Conservation (phyloP, 2,329 filamentous ascomycete species). For the Lachnellula cervina region DNA sequence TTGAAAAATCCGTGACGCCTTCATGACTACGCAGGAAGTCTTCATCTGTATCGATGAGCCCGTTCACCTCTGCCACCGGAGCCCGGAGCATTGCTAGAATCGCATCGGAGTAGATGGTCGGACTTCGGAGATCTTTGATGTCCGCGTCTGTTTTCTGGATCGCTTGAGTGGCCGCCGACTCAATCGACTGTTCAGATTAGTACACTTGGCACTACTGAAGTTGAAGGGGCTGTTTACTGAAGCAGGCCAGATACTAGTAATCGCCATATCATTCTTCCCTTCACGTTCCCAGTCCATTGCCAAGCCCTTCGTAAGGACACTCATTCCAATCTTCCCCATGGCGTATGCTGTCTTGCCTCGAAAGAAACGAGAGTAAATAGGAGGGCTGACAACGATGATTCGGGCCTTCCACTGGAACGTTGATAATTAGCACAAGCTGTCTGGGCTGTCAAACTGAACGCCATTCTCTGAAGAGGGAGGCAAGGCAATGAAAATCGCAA, state of each 20-base stretch:
- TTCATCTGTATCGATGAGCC: constrained; percentile 69
- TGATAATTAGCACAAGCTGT: neutral
- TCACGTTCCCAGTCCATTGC: constrained; percentile 71
- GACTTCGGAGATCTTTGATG: constrained; percentile 57
- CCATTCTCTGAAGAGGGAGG: neutral
- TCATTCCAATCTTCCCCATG: constrained; percentile 75
- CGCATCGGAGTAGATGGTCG: constrained; percentile 75
- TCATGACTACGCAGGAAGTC: constrained; percentile 66
- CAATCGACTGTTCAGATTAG: constrained; percentile 48
- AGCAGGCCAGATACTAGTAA: constrained; percentile 80
- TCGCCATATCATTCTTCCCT: constrained; percentile 61
- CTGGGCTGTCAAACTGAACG: too few species aligned
- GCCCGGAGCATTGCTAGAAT: constrained; percentile 66
- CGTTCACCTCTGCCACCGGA: constrained; percentile 60
- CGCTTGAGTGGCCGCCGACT: constrained; percentile 67
- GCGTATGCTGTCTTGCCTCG: constrained; percentile 83
- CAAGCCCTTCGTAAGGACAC: constrained; percentile 72
- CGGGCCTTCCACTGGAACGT: constrained; percentile 46
- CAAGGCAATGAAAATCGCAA: too few species aligned
- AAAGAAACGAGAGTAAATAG: constrained; percentile 82
- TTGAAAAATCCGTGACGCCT: constrained; percentile 64
- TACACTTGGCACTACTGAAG: neutral
- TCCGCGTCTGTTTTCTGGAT: constrained; percentile 42
- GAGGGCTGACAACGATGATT: constrained; percentile 75
- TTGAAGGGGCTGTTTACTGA: constrained; percentile 44